Base-by-base conservation (phyloP, 2,329 filamentous ascomycete species). In the Penicillium paneum region DNA sequence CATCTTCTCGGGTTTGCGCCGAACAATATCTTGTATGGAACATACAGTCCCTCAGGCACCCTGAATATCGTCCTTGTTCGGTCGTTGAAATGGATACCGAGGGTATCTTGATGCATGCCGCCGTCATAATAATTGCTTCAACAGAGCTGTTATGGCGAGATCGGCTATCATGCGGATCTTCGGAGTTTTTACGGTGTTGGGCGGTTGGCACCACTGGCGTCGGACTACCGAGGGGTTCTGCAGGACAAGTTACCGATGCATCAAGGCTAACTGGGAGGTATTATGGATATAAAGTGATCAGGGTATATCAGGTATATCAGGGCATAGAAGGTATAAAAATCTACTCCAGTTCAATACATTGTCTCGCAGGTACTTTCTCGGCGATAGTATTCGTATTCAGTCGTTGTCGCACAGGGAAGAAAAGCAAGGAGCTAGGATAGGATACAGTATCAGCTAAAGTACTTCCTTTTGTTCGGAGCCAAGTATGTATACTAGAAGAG, bases 1-100 rank as follows among this genome's bases (percentile, higher is more conserved):
- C 64, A 71, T 11, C 45, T 21, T 5, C 62, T 71, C 67, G 69
- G 68, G 61, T 69, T 65, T 47, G 34, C 28, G 43, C 46, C 49
- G 43, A 42, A 36, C 40, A 38, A 43, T 29, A 43, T 32, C 31
- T 50, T 55, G 58, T 63, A 63, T 58, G 53, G 49, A 29, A 41
- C 56, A 53, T 62, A 61, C 58, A 28, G 38, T 12, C 6, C 13
- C 13, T 15, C n/a, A 21, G 47, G 34, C 29, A 28, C 8, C 26
- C n/a, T 35, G 34, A 38, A 26, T 43, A 35, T 38, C 28, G 17
- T 44, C 28, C 29, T 29, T 8, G 7, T 24, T 58, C 56, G 56
- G 53, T 15, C 39, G 0, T 60, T 54, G 34, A 55, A 51, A n/a
- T 60, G 38, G 38, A 42, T 34, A 8, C 60, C 56, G 58, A 61